These are phyloP conservation scores for Draba incana DNA, from an alignment of 345 rosid genomes.

Conservation along the genomic window DNA sequence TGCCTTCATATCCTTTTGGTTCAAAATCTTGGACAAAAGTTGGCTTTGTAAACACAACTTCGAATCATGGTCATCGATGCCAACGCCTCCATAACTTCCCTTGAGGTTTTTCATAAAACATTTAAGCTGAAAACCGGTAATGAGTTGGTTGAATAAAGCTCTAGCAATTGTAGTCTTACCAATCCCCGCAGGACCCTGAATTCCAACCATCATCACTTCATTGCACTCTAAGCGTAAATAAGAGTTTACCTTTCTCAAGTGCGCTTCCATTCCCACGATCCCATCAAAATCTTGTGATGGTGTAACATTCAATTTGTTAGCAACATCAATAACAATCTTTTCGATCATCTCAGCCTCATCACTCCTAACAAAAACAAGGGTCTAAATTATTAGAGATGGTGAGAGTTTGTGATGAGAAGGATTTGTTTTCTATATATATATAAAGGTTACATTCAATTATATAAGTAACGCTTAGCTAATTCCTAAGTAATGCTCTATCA, in stretches of 20 bases:
- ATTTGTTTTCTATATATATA: no score
- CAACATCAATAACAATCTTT: no score
- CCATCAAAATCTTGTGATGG: no score
- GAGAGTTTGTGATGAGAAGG: no score
- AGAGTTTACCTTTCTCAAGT: background rate
- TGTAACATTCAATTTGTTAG: no score
- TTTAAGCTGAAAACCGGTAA: background rate
- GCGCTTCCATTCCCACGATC: constrained; percentile 11
- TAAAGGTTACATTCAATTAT: no score
- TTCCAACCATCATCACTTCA: constrained; percentile 9
- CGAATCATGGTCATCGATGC: background rate
- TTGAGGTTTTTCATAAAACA: background rate
- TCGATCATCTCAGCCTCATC: no score
- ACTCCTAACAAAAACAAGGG: no score
- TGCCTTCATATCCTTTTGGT: constrained; percentile 16
- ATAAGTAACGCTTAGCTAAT: no score
- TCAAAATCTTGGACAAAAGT: background rate
- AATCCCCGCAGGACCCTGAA: constrained; percentile 7
- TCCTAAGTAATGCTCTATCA: no score
- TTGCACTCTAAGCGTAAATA: background rate
- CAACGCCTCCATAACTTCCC: no score
- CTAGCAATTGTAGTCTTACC: constrained; percentile 9
- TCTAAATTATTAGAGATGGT: no score
- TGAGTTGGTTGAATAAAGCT: background rate
- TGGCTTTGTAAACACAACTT: background rate